Evolutionary conservation across 257 asterid genomes (phyloP).

Genomic region (Scutellaria baicalensis): DNA sequence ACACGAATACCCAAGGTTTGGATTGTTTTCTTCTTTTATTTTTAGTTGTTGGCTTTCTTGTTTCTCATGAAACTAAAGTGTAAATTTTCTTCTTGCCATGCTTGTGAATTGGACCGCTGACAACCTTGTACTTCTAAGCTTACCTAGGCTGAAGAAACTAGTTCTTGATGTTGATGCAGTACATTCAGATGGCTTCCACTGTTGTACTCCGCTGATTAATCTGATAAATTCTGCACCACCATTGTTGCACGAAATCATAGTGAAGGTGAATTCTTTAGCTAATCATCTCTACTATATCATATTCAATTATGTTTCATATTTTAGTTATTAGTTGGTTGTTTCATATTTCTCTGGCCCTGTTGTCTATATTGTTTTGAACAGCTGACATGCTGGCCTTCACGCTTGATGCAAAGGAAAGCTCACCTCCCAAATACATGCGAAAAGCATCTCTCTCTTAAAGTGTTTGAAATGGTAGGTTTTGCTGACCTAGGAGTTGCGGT

Average conservation of each 20-base stretch:
- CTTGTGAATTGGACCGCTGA: background rate
- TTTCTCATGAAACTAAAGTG: background rate
- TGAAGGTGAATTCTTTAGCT: background rate
- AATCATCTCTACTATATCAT: too few relatives aligned
- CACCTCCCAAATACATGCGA: background rate
- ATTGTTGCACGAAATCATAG: background rate
- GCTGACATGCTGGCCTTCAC: background rate
- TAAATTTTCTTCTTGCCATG: background rate
- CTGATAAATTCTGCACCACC: constrained; percentile 1
- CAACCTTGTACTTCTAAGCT: background rate
- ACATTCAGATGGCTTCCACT: background rate
- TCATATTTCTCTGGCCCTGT: background rate
- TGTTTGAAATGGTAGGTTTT: background rate
- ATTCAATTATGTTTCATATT: too few relatives aligned
- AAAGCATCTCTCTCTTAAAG: background rate
- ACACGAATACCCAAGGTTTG: background rate
- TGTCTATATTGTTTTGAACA: background rate
- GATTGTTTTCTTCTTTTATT: too few relatives aligned
- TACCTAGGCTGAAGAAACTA: background rate
- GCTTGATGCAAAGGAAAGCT: background rate
- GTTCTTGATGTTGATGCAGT: background rate
- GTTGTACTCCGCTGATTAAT: background rate
- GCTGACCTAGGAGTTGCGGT: background rate
- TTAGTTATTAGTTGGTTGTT: too few relatives aligned
- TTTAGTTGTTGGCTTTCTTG: too few relatives aligned